Percentiles rank a stretch among this genome's conserved stretches.
phyloP scores from a whole-genome alignment of 257 asterid species.

The Solanum raphanifolium region DNA sequence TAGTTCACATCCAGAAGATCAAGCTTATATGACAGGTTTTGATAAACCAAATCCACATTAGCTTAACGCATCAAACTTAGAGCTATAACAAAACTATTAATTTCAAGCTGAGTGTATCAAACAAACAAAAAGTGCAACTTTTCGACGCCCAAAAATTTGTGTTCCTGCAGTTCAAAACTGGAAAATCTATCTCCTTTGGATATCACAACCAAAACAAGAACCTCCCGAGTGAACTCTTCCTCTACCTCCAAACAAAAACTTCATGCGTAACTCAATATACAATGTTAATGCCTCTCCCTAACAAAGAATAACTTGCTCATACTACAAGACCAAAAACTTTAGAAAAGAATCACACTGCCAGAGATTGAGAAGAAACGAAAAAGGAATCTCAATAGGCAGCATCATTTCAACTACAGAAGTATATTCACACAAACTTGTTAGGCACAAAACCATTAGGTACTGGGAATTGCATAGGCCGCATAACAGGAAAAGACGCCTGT shows the following conservation, averaged over 20 bases:
- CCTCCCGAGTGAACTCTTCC: background rate
- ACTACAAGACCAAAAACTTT: background rate
- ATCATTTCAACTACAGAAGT: background rate
- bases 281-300: slow-evolving; percentile 10
- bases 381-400: slow-evolving; percentile 7
- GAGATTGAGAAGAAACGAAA: slow-evolving; percentile 2
- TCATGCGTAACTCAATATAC: slow-evolving; percentile 5
- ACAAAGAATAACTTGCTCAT: background rate
- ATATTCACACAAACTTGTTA: slow-evolving; percentile 41
- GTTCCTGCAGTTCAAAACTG: slow-evolving; percentile 1
- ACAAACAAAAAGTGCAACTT: background rate
- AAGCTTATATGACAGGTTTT: background rate
- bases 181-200: background rate
- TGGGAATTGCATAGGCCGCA: slow-evolving; percentile 38
- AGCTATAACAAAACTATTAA: background rate
- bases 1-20: background rate
- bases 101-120: background rate
- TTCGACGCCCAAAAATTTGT: background rate
- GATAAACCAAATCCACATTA: background rate
- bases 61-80: background rate
- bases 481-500: slow-evolving; percentile 38
- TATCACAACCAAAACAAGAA: background rate
- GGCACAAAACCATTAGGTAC: slow-evolving; percentile 33
- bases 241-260: background rate
- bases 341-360: background rate